These are phyloP conservation scores for Mimosa pudica DNA, from an alignment of 306 rosid species.

Conservation along the genomic window DNA sequence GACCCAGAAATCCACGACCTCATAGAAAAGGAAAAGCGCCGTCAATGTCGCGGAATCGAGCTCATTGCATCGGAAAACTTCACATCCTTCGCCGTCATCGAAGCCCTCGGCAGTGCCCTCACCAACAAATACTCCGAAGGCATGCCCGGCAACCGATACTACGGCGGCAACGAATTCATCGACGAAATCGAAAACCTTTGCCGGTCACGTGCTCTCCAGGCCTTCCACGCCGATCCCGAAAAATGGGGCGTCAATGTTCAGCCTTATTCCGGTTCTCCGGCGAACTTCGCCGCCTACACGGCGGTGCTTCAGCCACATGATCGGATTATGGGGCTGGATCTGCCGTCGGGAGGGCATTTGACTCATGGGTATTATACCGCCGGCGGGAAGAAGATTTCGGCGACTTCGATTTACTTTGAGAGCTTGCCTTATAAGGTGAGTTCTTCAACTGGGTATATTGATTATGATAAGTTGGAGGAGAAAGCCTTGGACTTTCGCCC, in stretches of 20 bases:
- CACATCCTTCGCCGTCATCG: constrained; percentile 96
- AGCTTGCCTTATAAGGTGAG: constrained; percentile 89
- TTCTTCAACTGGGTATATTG: constrained; percentile 60
- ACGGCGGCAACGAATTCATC: constrained; percentile 92
- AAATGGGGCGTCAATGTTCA: constrained; percentile 91
- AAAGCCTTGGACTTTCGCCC: constrained; percentile 96
- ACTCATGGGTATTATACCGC: constrained; percentile 92
- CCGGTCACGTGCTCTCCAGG: constrained; percentile 78
- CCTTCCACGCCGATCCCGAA: constrained; percentile 61
- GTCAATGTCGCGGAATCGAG: constrained; percentile 94
- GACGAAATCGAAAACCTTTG: constrained; percentile 86
- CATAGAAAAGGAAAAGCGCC: constrained; percentile 86
- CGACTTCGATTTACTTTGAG: constrained; percentile 93
- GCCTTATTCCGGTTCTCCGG: constrained; percentile 92
- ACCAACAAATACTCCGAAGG: constrained; percentile 97
- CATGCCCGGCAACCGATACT: constrained; percentile 89
- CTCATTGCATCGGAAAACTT: constrained; percentile 90
- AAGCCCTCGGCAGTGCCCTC: constrained; percentile 82
- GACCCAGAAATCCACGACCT: constrained; percentile 88
- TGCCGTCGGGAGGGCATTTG: constrained; percentile 88
- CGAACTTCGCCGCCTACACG: constrained; percentile 95
- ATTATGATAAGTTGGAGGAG: constrained; percentile 85
- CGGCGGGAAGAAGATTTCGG: constrained; percentile 95
- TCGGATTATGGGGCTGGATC: constrained; percentile 91
- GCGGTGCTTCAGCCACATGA: constrained; percentile 91